Conservation (phyloP, 2,329 filamentous ascomycete genomes). For the Nothophaeocryptopus gaeumannii region DNA sequence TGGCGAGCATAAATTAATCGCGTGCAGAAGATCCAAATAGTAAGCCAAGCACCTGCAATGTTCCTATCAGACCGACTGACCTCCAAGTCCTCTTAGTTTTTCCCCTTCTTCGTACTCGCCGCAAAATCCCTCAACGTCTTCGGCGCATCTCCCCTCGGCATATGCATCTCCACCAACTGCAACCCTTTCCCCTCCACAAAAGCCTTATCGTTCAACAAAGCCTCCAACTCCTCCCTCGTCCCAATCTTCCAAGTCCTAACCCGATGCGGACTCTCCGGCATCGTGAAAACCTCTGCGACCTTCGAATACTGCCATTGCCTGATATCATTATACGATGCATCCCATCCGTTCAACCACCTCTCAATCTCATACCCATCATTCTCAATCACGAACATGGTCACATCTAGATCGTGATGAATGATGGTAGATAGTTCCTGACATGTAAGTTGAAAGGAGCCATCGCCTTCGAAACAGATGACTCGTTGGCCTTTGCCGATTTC, state of each 20-base stretch:
- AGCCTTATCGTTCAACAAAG: conserved; percentile 6
- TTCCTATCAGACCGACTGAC: not conserved
- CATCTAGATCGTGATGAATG: conserved; percentile 42
- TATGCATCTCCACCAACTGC: conserved; percentile 18
- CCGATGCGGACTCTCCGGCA: conserved; percentile 3
- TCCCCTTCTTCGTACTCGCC: not conserved
- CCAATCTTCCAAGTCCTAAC: conserved; percentile 15
- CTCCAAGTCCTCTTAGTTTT: not conserved
- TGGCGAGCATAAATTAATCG: conserved; percentile 3
- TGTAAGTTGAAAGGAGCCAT: conserved; percentile 63
- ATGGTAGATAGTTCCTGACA: conserved; percentile 65
- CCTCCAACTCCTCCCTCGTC: conserved; percentile 10
- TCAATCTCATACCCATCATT: conserved; percentile 50
- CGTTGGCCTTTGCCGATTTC: conserved; percentile 48
- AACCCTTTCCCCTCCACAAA: conserved; percentile 15
- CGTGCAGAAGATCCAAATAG: not conserved
- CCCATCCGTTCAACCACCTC: conserved; percentile 46
- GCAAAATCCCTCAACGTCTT: conserved; percentile 13
- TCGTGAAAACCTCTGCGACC: conserved; percentile 8
- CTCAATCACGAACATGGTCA: conserved; percentile 45
- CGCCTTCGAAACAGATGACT: conserved; percentile 42
- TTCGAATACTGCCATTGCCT: conserved; percentile 15
- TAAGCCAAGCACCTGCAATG: too few relatives aligned
- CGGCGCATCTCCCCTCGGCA: conserved; percentile 15
- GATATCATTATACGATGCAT: conserved; percentile 21